A percentile compares a stretch with the other conserved stretches of the same genome.
These are phyloP conservation scores for Pichia gijzeniarum DNA, from an alignment of 805 yeast genomes.

Conservation along the genomic window DNA sequence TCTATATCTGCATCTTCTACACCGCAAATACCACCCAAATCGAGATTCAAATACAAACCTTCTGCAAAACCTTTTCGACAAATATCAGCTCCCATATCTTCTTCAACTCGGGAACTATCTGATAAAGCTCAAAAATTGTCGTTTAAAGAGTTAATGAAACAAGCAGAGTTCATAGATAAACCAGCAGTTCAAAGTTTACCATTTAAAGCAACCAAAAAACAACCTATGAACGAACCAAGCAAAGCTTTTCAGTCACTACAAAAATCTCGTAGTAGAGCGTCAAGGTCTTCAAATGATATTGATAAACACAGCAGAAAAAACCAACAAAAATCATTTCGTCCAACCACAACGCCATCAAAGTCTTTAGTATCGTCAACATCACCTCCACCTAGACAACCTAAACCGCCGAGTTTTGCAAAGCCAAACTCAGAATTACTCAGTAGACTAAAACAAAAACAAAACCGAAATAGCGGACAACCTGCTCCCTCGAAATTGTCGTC, in stretches of 20 bases:
- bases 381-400: no score
- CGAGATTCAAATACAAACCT: slow-evolving; percentile 7
- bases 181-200: slow-evolving; percentile 34
- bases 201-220: slow-evolving; percentile 10
- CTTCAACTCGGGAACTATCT: no score
- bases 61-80: neutral
- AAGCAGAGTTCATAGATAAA: slow-evolving; percentile 55
- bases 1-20: neutral
- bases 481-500: neutral
- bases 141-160: slow-evolving; percentile 62
- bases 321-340: no score
- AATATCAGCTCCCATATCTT: neutral
- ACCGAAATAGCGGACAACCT: neutral
- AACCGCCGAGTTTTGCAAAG: slow-evolving; percentile 34
- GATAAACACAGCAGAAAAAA: neutral
- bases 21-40: slow-evolving; percentile 4
- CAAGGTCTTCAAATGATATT: neutral
- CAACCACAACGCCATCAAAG: no score
- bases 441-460: slow-evolving; percentile 33
- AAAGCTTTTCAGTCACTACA: slow-evolving; percentile 14
- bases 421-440: slow-evolving; percentile 52
- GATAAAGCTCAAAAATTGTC: slow-evolving; percentile 38
- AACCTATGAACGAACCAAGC: slow-evolving; percentile 7
- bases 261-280: slow-evolving; percentile 8
- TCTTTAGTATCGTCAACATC: no score